A percentile compares a stretch with the other conserved stretches of the same genome.
Conservation (phyloP, 2,329 filamentous ascomycete genomes). For the Penicillium sp. region DNA sequence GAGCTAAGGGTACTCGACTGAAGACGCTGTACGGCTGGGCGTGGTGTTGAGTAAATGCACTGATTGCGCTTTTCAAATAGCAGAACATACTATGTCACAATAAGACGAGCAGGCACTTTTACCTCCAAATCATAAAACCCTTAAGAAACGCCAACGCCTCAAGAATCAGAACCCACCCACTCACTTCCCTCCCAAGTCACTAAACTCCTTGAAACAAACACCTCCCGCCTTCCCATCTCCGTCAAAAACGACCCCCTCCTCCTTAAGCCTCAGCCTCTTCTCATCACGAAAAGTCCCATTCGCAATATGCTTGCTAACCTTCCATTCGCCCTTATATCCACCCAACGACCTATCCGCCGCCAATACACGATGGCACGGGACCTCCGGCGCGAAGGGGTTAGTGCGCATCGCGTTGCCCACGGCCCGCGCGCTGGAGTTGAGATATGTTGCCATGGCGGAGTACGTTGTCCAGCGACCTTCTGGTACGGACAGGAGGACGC, state of each 20-base stretch:
- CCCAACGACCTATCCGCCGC: constrained; percentile 64
- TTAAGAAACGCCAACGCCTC: too few species aligned
- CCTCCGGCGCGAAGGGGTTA: constrained; percentile 79
- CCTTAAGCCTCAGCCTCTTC: constrained; percentile 35
- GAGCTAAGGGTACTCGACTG: too few species aligned
- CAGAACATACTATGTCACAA: too few species aligned
- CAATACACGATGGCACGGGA: constrained; percentile 79
- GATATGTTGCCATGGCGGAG: constrained; percentile 64
- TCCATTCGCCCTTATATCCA: constrained; percentile 53
- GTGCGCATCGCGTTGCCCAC: constrained; percentile 72
- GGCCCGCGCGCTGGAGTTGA: constrained; percentile 70
- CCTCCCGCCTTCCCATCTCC: constrained; percentile 26
- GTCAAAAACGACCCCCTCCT: constrained; percentile 38
- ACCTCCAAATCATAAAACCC: too few species aligned
- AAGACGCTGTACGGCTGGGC: too few species aligned
- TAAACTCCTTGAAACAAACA: constrained; percentile 35
- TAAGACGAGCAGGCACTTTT: too few species aligned
- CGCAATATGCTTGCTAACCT: constrained; percentile 42
- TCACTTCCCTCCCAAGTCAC: constrained; percentile 21
- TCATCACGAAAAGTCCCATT: constrained; percentile 33
- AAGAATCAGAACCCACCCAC: background rate
- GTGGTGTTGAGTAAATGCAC: too few species aligned
- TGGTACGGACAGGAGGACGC: constrained; percentile 73
- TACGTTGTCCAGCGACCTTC: constrained; percentile 75
- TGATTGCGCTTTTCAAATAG: too few species aligned